Percentiles rank a stretch among this genome's conserved stretches.
Conservation (phyloP, 305 asterid species). For the Striga hermonthica region DNA sequence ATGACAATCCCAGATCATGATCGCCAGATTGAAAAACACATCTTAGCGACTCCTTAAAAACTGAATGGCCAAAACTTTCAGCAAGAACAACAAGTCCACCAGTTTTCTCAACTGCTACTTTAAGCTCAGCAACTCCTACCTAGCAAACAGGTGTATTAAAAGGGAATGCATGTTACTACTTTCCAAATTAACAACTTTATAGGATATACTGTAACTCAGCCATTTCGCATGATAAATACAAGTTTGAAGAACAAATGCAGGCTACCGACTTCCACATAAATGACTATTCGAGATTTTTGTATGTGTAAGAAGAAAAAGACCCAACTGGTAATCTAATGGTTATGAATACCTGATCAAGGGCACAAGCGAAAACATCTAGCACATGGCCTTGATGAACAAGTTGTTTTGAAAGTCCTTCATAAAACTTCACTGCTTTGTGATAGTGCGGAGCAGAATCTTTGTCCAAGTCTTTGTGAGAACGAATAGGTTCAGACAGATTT, state of each 20-base stretch:
- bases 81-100: conserved; percentile 97
- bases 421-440: conserved; percentile 89
- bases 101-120: conserved; percentile 86
- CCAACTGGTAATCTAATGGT: conserved; percentile 23
- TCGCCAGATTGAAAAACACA: conserved; percentile 81
- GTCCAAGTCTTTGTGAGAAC: conserved; percentile 97
- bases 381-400: conserved; percentile 98
- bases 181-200: conserved; percentile 16
- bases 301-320: no score
- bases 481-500: conserved; percentile 82
- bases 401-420: conserved; percentile 85
- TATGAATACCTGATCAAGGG: conserved; percentile 86
- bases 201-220: conserved; percentile 3
- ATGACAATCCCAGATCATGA: conserved; percentile 79
- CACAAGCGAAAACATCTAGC: conserved; percentile 90
- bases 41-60: conserved; percentile 83
- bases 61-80: conserved; percentile 98
- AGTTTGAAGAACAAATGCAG: no score
- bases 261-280: no score
- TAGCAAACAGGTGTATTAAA: conserved; percentile 36
- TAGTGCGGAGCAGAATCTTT: conserved; percentile 89
- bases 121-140: conserved; percentile 99
- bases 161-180: conserved; percentile 16
- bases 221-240: not conserved
- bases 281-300: no score